Evolutionary conservation across 768 basidiomycete species (phyloP).

Genomic region (Leccinum uliginosum): DNA sequence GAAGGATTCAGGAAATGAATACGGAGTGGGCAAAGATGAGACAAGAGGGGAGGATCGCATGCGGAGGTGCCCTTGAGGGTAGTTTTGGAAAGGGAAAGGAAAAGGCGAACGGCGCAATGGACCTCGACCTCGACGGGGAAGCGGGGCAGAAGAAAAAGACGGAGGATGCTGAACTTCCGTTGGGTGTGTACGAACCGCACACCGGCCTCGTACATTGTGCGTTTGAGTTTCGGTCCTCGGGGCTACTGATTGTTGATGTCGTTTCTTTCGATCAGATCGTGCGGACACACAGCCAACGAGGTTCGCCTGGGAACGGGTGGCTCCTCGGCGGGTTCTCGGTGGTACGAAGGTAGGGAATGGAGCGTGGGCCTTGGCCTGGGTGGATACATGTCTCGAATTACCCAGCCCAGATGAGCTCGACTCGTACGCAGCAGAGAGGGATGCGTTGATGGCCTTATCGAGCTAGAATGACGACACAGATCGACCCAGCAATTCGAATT

Average conservation of each 20-base stretch:
- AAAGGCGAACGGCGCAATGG: conserved; percentile 29
- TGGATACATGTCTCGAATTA: conserved; percentile 51
- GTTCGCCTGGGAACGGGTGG: conserved; percentile 55
- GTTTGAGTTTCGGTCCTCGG: conserved; percentile 23
- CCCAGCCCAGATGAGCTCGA: conserved; percentile 21
- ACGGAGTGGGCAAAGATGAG: conserved; percentile 60
- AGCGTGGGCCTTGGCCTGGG: conserved; percentile 79
- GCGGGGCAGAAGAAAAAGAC: conserved; percentile 22
- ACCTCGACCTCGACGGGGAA: conserved; percentile 27
- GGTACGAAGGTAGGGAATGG: conserved; percentile 73
- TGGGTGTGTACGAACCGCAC: conserved; percentile 83
- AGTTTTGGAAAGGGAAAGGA: conserved; percentile 31
- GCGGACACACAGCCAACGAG: conserved; percentile 72
- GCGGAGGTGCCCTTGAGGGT: conserved; percentile 44
- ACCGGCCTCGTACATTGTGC: conserved; percentile 69
- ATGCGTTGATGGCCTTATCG: conserved; percentile 12
- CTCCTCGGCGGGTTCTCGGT: conserved; percentile 53
- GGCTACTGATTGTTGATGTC: conserved; percentile 3
- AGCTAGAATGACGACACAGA: conserved; percentile 2
- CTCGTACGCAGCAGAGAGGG: conserved; percentile 17
- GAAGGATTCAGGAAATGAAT: conserved; percentile 58
- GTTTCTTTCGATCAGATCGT: conserved; percentile 48
- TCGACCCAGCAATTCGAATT: neutral
- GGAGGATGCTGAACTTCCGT: conserved; percentile 38
- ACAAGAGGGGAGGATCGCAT: conserved; percentile 47